Conservation (phyloP, 2,329 filamentous ascomycete species). For the Fusarium newnesense region DNA sequence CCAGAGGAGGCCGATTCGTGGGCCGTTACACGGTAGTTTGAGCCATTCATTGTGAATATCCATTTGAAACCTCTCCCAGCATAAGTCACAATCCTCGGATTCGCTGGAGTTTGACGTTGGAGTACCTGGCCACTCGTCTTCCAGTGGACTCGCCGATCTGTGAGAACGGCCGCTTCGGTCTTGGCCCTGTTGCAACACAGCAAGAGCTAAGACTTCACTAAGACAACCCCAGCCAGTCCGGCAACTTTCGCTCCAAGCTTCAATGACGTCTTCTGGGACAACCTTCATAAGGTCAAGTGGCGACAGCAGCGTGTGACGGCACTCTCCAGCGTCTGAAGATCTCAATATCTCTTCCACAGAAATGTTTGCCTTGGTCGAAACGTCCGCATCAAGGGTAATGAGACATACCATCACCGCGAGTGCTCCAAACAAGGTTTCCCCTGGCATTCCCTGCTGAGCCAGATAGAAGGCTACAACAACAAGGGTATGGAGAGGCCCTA, state of each 20-base stretch:
- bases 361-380: neutral
- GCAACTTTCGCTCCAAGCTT: neutral
- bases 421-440: neutral
- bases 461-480: rapidly evolving
- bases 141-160: rapidly evolving
- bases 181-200: rapidly evolving
- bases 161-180: rapidly evolving
- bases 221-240: neutral
- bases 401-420: rapidly evolving
- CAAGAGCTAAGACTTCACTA: rapidly evolving
- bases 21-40: neutral
- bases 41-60: rapidly evolving
- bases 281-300: neutral
- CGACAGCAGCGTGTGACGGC: rapidly evolving
- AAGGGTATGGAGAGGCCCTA: rapidly evolving
- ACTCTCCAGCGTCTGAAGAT: rapidly evolving
- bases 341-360: rapidly evolving
- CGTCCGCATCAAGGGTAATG: rapidly evolving
- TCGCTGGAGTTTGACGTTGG: neutral
- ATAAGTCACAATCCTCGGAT: rapidly evolving
- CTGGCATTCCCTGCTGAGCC: neutral
- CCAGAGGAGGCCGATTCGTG: neutral
- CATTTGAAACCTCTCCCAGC: rapidly evolving
- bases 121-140: neutral
- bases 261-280: neutral